Evolutionary conservation across 768 basidiomycete genomes (phyloP).

Genomic region (Lactarius evosmus): DNA sequence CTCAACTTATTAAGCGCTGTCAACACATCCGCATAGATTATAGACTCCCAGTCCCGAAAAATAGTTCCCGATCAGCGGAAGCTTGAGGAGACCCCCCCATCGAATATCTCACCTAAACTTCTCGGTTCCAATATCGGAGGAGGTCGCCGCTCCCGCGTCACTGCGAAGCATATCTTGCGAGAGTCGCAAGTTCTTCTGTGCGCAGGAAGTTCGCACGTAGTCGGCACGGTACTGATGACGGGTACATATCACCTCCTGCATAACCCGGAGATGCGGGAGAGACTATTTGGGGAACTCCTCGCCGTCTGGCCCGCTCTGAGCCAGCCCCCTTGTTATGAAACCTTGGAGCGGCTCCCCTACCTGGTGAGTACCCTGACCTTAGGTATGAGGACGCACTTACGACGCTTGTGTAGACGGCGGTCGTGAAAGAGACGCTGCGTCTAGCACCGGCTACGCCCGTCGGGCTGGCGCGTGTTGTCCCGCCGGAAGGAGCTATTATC

Average conservation of each 20-base stretch:
- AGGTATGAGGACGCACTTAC: too few relatives aligned
- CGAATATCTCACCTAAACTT: background rate
- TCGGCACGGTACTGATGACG: conserved; percentile 7
- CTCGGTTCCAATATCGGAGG: background rate
- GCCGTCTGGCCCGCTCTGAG: background rate
- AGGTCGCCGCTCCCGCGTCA: background rate
- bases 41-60: conserved; percentile 1
- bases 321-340: conserved; percentile 4
- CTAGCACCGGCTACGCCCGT: background rate
- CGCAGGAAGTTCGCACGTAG: conserved; percentile 1
- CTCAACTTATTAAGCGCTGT: background rate
- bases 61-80: background rate
- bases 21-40: background rate
- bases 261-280: background rate
- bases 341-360: conserved; percentile 6
- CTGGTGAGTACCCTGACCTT: background rate
- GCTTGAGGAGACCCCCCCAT: background rate
- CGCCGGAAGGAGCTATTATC: background rate
- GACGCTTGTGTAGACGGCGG: background rate
- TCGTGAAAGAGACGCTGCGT: conserved; percentile 13
- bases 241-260: conserved; percentile 6
- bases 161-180: conserved; percentile 1
- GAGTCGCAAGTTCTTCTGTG: conserved; percentile 4
- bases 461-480: conserved; percentile 11
- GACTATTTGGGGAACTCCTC: background rate